Base-by-base conservation (phyloP, 345 rosid species). In the Aquilaria yunnanensis region DNA sequence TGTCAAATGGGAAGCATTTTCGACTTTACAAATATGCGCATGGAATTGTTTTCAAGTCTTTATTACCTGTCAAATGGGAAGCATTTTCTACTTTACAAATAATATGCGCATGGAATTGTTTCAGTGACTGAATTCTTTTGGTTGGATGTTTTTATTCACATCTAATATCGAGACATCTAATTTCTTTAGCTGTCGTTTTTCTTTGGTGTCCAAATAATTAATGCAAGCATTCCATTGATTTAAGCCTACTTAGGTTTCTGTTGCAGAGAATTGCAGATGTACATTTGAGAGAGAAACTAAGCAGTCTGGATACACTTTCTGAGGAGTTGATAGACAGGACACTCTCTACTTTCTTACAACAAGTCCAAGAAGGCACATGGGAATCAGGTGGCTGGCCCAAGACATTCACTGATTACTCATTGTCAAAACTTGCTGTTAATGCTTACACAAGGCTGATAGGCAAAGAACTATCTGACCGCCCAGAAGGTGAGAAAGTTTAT, bases 311-410 rank as follows among this genome's bases (percentile, higher is more conserved):
- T 46, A 66, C 78, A 6, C 72, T 90, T 8, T 75, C 95, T 9
- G 96, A 90, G 67, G 93, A 90, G 59, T 56, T 74, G 13, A 72
- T 94, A 8, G 97, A 94, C 56, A 56, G 71, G 46, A 85, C 78
- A 11, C 59, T 85, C 4, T 74, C 81, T 0, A 84, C 74, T 65
- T 94, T 94, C 78, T 69, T 90, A 13, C 70, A 83, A 62, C 95
- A 90, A 77, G 96, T 85, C 33, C 92, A 90, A 52, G 86, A 82
- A 30, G 86, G 84, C 33, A 79, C 80, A 3, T 93, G 97, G 97
- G 59, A 70, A 33, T 80, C 90, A 12, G 95, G 92, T 46, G 97
- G 96, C 12, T 94, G 99, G 99, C 99, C 99, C 61, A 82, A 85
- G 69, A 65, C 67, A 2, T 78, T 74, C 70, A 94, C 97, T 0